Evolutionary conservation across 495 filamentous ascomycete species (phyloP).

Genomic region (Wilcoxina mikolae): DNA sequence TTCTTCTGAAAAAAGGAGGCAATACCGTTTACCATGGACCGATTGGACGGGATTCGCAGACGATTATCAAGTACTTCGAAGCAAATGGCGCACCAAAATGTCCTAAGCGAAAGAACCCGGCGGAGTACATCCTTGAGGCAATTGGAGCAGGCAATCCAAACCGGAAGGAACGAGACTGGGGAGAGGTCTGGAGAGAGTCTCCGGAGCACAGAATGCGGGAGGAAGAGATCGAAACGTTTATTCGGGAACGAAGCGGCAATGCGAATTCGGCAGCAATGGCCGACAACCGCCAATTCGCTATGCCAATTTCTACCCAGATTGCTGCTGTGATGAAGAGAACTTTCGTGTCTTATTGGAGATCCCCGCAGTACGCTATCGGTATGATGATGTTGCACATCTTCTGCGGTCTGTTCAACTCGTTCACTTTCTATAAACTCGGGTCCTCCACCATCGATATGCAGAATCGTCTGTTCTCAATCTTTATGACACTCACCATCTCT

Average conservation of each 20-base stretch:
- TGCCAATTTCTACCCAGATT: slow-evolving; percentile 29
- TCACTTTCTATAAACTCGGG: slow-evolving; percentile 34
- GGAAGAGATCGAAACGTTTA: slow-evolving; percentile 36
- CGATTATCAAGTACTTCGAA: slow-evolving; percentile 51
- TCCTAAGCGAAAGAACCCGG: slow-evolving; percentile 43
- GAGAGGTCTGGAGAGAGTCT: slow-evolving; percentile 41
- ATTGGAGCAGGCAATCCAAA: slow-evolving; percentile 51
- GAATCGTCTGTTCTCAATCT: slow-evolving; percentile 30
- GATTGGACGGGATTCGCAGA: slow-evolving; percentile 38
- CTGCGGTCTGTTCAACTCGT: slow-evolving; percentile 41
- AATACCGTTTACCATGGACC: slow-evolving; percentile 58
- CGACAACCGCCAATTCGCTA: slow-evolving; percentile 39
- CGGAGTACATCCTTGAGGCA: slow-evolving; percentile 55
- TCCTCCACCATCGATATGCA: slow-evolving; percentile 29
- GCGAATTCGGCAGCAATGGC: slow-evolving; percentile 25
- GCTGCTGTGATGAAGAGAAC: slow-evolving; percentile 30
- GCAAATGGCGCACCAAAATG: slow-evolving; percentile 46
- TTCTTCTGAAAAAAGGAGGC: slow-evolving; percentile 54
- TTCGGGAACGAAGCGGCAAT: slow-evolving; percentile 22
- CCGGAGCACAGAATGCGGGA: slow-evolving; percentile 31
- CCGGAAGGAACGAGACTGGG: slow-evolving; percentile 48
- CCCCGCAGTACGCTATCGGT: slow-evolving; percentile 34
- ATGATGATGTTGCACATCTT: slow-evolving; percentile 33
- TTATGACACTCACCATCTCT: slow-evolving; percentile 31
- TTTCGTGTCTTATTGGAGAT: slow-evolving; percentile 31